A percentile compares a stretch with the other conserved stretches of the same genome.
Conservation (phyloP, 352 stramenopile species). For the Phytopythium ostracodes region DNA sequence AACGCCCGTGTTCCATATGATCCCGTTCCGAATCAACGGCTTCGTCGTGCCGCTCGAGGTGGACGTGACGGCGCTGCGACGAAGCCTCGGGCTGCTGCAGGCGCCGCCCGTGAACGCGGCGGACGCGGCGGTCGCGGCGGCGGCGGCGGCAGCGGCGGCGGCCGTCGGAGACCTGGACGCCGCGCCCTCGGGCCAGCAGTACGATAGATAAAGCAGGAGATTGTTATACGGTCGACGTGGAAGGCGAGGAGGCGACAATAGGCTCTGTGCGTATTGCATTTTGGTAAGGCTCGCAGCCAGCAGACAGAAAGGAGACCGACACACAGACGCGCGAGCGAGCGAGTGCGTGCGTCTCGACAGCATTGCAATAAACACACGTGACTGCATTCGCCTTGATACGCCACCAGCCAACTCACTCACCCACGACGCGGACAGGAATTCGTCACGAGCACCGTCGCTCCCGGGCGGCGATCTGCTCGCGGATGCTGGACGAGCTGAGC, state of each 20-base stretch:
- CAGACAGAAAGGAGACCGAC: not conserved
- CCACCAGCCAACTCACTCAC: not conserved
- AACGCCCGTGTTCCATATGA: conserved; percentile 50
- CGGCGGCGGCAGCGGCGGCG: not conserved
- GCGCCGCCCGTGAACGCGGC: conserved; percentile 6
- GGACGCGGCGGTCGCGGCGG: conserved; percentile 5
- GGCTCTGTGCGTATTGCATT: too few relatives aligned
- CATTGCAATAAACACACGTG: not conserved
- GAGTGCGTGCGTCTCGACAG: not conserved
- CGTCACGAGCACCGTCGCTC: not conserved
- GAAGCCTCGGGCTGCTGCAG: conserved; percentile 37
- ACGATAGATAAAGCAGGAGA: conserved; percentile 8
- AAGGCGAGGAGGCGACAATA: too few relatives aligned
- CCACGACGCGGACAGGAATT: not conserved
- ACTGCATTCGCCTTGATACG: not conserved
- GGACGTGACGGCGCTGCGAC: conserved; percentile 54
- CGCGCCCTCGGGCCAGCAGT: conserved; percentile 3
- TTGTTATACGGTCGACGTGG: conserved; percentile 2
- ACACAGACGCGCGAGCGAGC: too few relatives aligned
- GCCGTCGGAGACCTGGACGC: conserved; percentile 16
- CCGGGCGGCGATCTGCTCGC: conserved; percentile 47
- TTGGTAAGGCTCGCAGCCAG: too few relatives aligned
- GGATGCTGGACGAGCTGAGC: conserved; percentile 82
- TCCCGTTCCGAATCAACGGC: conserved; percentile 73
- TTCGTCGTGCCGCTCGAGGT: conserved; percentile 68